Conservation (phyloP, 495 filamentous ascomycete genomes). For the Talaromyces proteolyticus region DNA sequence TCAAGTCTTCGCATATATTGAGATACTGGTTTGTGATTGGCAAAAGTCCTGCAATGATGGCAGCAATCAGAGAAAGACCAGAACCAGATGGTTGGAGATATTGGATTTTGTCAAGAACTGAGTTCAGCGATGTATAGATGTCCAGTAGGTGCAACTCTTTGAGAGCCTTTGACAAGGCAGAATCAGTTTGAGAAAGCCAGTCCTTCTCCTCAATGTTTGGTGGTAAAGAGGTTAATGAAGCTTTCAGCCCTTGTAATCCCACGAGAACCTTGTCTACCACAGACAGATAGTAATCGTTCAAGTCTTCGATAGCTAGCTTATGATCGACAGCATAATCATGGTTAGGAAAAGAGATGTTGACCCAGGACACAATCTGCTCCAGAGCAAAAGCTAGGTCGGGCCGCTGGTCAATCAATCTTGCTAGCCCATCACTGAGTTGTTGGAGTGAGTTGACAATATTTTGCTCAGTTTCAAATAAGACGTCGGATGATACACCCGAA, state of each 20-base stretch:
- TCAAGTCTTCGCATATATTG: conserved; percentile 46
- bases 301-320: conserved; percentile 23
- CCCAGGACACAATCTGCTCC: conserved; percentile 51
- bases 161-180: conserved; percentile 47
- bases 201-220: conserved; percentile 49
- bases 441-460: conserved; percentile 22
- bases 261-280: conserved; percentile 64
- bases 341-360: conserved; percentile 10
- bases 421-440: conserved; percentile 38
- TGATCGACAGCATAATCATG: neutral
- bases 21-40: conserved; percentile 75
- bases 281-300: conserved; percentile 53
- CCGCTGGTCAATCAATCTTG: conserved; percentile 31
- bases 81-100: conserved; percentile 32
- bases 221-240: conserved; percentile 35
- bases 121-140: conserved; percentile 46
- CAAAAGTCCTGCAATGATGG: conserved; percentile 58
- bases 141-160: conserved; percentile 51
- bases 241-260: conserved; percentile 65
- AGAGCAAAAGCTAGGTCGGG: conserved; percentile 59
- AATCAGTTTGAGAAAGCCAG: conserved; percentile 59
- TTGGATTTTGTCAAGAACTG: conserved; percentile 43
- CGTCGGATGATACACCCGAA: conserved; percentile 40
- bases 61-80: conserved; percentile 42
- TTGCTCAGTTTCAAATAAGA: conserved; percentile 38